Base-by-base conservation (phyloP, 2,329 filamentous ascomycete species). In the Nannizziopsis barbatae region DNA sequence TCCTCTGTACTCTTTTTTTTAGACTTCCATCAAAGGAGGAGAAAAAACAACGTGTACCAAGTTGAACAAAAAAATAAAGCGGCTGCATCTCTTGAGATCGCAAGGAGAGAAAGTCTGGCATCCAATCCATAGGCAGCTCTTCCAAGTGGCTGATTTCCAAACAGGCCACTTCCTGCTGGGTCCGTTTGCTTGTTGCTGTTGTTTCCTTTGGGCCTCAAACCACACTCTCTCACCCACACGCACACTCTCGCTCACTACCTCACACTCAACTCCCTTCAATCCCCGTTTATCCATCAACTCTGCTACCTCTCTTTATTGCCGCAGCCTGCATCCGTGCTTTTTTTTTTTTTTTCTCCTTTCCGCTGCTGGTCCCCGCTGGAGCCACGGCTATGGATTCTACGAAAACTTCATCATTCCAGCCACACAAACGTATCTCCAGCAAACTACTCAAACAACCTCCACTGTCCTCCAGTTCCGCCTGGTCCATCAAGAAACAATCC, bases 401-500 rank as follows among this genome's bases (percentile, higher is more conserved):
- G 40, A 53, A 49, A 47, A 27, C 41, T 41, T 44, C 50, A 5
- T 52, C 50, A 20, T 27, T 35, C 33, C 45, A 52, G 41, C 47
- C 52, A 44, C 49, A 50, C 17, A 43, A 51, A 41, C 64, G 66
- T 41, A 55, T 63, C 40, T 69, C 65, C 51, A 66, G 61, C 59
- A 69, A 68, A 59, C 63, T 69, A 49, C 64, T 65, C 58, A 71
- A 71, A 58, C 67, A 71, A 37, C 61, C 68, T 55, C 65, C 63
- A 52, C 64, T 66, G 17, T 56, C 57, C 52, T 56, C 56, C 46
- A 59, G 58, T 54, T 65, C 64, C 48, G 62, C 63, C 51, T 62
- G 53, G 45, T 59, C 66, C 52, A 62, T 71, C 52, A 65, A 64
- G 50, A 69, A 64, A 55, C 67, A 68, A 52, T 63, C 68, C 53